These are phyloP conservation scores for Macrocybe gigantea DNA, from an alignment of 768 basidiomycete genomes.

Conservation along the genomic window DNA sequence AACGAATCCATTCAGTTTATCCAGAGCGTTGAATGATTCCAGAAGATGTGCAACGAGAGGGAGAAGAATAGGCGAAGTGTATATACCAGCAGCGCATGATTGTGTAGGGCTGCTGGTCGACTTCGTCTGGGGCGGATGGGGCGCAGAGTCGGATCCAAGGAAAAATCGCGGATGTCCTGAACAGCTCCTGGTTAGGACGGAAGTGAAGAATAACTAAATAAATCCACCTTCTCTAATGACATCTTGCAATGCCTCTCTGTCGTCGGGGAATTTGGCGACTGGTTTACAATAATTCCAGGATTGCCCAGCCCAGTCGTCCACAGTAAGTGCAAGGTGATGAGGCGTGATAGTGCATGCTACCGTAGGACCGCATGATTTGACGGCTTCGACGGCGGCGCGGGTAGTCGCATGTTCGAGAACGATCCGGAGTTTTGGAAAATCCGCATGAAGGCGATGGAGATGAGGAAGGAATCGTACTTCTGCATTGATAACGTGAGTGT, in stretches of 20 bases:
- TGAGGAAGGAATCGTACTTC: slow-evolving; percentile 88
- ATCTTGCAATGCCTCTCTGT: slow-evolving; percentile 74
- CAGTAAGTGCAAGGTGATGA: slow-evolving; percentile 89
- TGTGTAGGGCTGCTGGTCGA: slow-evolving; percentile 62
- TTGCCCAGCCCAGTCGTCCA: slow-evolving; percentile 96
- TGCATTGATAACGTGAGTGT: slow-evolving; percentile 90
- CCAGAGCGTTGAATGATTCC: slow-evolving; percentile 82
- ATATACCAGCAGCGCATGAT: slow-evolving; percentile 92
- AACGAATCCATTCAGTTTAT: slow-evolving; percentile 76
- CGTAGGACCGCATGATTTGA: slow-evolving; percentile 69
- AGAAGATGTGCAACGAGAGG: slow-evolving; percentile 87
- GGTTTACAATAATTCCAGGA: slow-evolving; percentile 97
- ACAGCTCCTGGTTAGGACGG: slow-evolving; percentile 4
- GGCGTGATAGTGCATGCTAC: slow-evolving; percentile 97
- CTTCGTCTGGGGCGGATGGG: slow-evolving; percentile 71
- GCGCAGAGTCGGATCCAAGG: slow-evolving; percentile 95
- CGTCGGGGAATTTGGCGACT: slow-evolving; percentile 93
- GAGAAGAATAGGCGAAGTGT: slow-evolving; percentile 89
- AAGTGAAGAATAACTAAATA: not conserved
- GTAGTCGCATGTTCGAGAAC: slow-evolving; percentile 98
- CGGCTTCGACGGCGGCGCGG: slow-evolving; percentile 81
- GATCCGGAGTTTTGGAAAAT: slow-evolving; percentile 88
- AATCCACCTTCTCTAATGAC: slow-evolving; percentile 66
- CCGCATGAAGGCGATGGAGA: slow-evolving; percentile 69
- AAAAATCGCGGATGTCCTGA: slow-evolving; percentile 92